Evolutionary conservation across 2,329 filamentous ascomycete species (phyloP).

Genomic region (Aureobasidium zeae): DNA sequence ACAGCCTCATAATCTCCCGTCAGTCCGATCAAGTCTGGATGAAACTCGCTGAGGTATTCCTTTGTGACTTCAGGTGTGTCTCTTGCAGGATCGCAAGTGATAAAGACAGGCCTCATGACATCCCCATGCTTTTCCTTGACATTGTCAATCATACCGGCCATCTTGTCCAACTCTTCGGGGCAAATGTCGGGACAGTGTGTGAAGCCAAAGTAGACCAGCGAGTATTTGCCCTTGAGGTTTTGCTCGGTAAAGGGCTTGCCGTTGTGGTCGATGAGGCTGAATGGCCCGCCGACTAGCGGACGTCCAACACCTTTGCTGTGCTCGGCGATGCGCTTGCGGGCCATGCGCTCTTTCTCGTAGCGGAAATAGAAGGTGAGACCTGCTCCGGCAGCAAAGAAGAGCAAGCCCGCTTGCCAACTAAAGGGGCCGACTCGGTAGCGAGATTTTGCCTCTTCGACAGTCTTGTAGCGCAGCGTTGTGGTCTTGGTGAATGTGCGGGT

Average conservation of each 20-base stretch:
- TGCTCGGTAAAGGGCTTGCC: slow-evolving; percentile 67
- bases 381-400: slow-evolving; percentile 72
- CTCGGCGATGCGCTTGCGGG: slow-evolving; percentile 79
- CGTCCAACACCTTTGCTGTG: slow-evolving; percentile 85
- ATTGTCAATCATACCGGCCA: slow-evolving; percentile 86
- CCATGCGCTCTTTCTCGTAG: slow-evolving; percentile 83
- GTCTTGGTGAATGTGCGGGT: slow-evolving; percentile 23
- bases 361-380: slow-evolving; percentile 86
- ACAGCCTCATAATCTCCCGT: slow-evolving; percentile 92
- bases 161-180: slow-evolving; percentile 97
- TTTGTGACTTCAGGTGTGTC: slow-evolving; percentile 80
- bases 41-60: slow-evolving; percentile 83
- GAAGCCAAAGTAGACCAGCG: slow-evolving; percentile 93
- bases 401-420: slow-evolving; percentile 77
- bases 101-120: slow-evolving; percentile 69
- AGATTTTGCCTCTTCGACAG: slow-evolving; percentile 38
- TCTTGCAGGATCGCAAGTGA: slow-evolving; percentile 88
- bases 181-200: slow-evolving; percentile 98
- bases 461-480: slow-evolving; percentile 27
- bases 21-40: slow-evolving; percentile 73
- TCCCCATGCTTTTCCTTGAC: slow-evolving; percentile 42
- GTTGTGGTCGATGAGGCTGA: slow-evolving; percentile 72
- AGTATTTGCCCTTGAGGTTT: slow-evolving; percentile 79
- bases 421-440: slow-evolving; percentile 55
- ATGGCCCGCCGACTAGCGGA: slow-evolving; percentile 86